phyloP scores from a whole-genome alignment of 169 alveolate genomes.

The Plasmodium vinckei region DNA sequence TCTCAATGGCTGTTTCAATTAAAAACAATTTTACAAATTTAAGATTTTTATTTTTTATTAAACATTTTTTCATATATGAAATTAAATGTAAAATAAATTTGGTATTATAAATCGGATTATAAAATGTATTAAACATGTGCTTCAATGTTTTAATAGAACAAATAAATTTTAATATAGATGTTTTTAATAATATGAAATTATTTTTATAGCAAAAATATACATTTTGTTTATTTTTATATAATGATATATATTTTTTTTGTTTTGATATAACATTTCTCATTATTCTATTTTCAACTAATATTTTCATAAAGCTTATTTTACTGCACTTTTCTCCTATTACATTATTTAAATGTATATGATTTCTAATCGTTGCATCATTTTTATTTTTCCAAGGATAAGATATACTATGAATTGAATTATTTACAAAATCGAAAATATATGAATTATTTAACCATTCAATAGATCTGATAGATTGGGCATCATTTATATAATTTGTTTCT shows the following conservation, averaged over 20 bases:
- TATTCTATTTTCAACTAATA: slow-evolving; percentile 63
- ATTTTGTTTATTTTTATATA: slow-evolving; percentile 57
- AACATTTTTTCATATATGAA: slow-evolving; percentile 37
- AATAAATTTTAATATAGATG: slow-evolving; percentile 64
- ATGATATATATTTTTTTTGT: slow-evolving; percentile 30
- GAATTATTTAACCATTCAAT: slow-evolving; percentile 67
- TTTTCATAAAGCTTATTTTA: slow-evolving; percentile 43
- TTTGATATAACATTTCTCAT: slow-evolving; percentile 48
- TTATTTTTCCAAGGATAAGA: slow-evolving; percentile 69
- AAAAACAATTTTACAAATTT: slow-evolving; percentile 64
- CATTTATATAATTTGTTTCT: neutral
- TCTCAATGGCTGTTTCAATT: slow-evolving; percentile 53
- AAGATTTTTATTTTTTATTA: slow-evolving; percentile 53
- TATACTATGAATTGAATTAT: slow-evolving; percentile 49
- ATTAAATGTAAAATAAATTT: slow-evolving; percentile 49
- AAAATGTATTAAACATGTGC: slow-evolving; percentile 53
- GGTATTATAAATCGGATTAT: slow-evolving; percentile 33
- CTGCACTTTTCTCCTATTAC: slow-evolving; percentile 20
- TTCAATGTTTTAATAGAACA: slow-evolving; percentile 70
- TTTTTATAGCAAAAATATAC: slow-evolving; percentile 51
- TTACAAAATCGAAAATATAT: slow-evolving; percentile 50
- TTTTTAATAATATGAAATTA: slow-evolving; percentile 51
- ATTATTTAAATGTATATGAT: slow-evolving; percentile 50
- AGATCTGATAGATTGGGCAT: neutral
- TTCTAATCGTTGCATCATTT: slow-evolving; percentile 64